These are phyloP conservation scores for Sesbania bispinosa DNA, from an alignment of 306 rosid species.

Conservation along the genomic window DNA sequence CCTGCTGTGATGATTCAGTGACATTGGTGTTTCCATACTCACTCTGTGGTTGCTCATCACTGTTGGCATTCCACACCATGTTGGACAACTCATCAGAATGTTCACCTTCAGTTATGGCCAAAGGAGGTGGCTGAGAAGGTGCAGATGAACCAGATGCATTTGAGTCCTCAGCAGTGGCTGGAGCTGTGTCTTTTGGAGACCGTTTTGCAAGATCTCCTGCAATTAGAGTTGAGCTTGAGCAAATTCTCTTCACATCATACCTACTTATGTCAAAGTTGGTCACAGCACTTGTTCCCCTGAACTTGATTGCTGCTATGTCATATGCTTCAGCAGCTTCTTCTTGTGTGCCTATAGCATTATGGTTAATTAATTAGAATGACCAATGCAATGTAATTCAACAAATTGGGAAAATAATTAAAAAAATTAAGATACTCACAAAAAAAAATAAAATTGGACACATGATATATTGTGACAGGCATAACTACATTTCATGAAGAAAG, in stretches of 20 bases:
- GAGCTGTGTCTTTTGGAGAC: constrained; percentile 41
- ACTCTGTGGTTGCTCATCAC: constrained; percentile 18
- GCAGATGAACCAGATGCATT: constrained; percentile 38
- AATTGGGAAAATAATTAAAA: not conserved
- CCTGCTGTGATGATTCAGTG: constrained; percentile 15
- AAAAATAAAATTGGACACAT: too few relatives aligned
- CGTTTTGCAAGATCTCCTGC: constrained; percentile 85
- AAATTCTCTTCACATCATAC: constrained; percentile 94
- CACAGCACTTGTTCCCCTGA: constrained; percentile 93
- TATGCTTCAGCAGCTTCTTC: constrained; percentile 99
- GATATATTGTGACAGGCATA: not conserved
- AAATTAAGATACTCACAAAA: not conserved
- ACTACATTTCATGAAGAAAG: too few relatives aligned
- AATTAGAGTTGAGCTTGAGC: constrained; percentile 93
- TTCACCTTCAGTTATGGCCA: constrained; percentile 45
- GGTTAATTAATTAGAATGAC: not conserved
- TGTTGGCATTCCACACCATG: constrained; percentile 65
- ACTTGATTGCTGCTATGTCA: constrained; percentile 98
- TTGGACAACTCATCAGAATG: constrained; percentile 55
- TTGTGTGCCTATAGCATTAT: constrained; percentile 66
- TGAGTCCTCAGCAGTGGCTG: constrained; percentile 30
- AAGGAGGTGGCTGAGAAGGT: constrained; percentile 51
- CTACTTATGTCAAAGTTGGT: constrained; percentile 92
- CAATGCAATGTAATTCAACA: not conserved
- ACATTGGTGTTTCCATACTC: constrained; percentile 34